Evolutionary conservation across 2,329 filamentous ascomycete genomes (phyloP).

Genomic region (Cladosporium velox): DNA sequence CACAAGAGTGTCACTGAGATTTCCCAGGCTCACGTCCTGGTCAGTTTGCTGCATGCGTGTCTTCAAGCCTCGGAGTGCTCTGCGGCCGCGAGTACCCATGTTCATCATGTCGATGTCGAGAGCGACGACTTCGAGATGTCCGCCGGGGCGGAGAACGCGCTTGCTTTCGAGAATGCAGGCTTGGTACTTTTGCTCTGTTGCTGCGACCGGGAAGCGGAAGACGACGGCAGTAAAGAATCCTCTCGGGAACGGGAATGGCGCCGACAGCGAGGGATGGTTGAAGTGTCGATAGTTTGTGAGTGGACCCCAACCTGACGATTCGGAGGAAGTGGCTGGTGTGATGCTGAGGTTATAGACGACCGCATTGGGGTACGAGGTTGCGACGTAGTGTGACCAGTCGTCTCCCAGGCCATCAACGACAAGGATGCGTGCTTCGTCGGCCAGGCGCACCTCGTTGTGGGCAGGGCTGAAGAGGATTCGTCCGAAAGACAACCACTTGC

Average conservation of each 20-base stretch:
- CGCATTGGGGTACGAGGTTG: constrained; percentile 73
- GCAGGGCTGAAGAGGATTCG: constrained; percentile 81
- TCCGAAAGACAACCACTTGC: constrained; percentile 84
- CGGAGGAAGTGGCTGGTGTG: neutral
- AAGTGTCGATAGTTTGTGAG: constrained; percentile 73
- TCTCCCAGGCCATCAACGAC: constrained; percentile 85
- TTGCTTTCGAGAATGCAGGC: constrained; percentile 74
- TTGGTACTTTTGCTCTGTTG: constrained; percentile 67
- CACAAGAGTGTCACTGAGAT: constrained; percentile 59
- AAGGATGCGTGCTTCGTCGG: constrained; percentile 65
- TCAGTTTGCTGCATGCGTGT: constrained; percentile 66
- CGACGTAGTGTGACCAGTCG: constrained; percentile 85
- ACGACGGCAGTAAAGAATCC: constrained; percentile 77
- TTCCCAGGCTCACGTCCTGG: constrained; percentile 60
- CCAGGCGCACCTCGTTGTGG: constrained; percentile 66
- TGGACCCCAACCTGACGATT: constrained; percentile 23
- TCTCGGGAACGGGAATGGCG: constrained; percentile 72
- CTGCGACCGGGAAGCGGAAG: constrained; percentile 72
- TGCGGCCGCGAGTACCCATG: constrained; percentile 72
- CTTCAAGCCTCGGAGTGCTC: constrained; percentile 70
- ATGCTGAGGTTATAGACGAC: constrained; percentile 70
- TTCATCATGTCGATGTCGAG: constrained; percentile 80
- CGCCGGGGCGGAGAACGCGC: constrained; percentile 74
- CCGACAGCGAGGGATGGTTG: constrained; percentile 62
- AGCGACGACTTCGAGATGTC: constrained; percentile 76